phyloP scores from a whole-genome alignment of 495 filamentous ascomycete genomes.

The Neurospora sp. region DNA sequence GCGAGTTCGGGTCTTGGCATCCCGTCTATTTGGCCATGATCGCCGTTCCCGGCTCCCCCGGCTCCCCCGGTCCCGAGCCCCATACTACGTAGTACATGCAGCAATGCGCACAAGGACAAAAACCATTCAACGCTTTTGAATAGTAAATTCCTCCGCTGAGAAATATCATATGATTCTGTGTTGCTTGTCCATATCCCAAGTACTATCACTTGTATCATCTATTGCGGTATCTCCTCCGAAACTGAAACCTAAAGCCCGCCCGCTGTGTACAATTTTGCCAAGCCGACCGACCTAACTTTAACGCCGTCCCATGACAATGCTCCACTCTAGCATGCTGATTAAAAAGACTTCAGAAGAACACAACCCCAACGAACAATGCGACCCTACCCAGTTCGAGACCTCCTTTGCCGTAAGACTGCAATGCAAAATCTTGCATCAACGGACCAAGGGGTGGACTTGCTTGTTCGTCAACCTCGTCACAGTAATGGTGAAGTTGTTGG shows the following conservation, averaged over 20 bases:
- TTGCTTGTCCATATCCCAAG: background rate
- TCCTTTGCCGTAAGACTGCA: background rate
- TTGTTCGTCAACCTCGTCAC: slow-evolving; percentile 9
- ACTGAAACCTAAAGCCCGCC: background rate
- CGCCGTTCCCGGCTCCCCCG: background rate
- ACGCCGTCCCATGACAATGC: background rate
- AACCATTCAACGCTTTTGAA: background rate
- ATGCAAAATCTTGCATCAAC: background rate
- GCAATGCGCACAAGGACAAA: background rate
- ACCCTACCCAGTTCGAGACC: background rate
- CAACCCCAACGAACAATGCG: background rate
- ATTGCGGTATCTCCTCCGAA: background rate
- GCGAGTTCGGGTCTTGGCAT: background rate
- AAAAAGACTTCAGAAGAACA: background rate
- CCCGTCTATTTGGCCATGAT: background rate
- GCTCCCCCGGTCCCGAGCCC: background rate
- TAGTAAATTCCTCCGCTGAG: background rate
- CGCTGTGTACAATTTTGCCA: background rate
- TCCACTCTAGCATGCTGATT: background rate
- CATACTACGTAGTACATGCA: background rate
- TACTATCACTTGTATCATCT: background rate
- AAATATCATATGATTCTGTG: background rate
- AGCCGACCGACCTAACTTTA: background rate
- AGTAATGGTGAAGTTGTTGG: slow-evolving; percentile 2
- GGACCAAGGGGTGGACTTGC: background rate